Evolutionary conservation across 768 basidiomycete genomes (phyloP), one percentile per base, ranked within the genome.

Genomic region (Lentinus tigrinus): DNA sequence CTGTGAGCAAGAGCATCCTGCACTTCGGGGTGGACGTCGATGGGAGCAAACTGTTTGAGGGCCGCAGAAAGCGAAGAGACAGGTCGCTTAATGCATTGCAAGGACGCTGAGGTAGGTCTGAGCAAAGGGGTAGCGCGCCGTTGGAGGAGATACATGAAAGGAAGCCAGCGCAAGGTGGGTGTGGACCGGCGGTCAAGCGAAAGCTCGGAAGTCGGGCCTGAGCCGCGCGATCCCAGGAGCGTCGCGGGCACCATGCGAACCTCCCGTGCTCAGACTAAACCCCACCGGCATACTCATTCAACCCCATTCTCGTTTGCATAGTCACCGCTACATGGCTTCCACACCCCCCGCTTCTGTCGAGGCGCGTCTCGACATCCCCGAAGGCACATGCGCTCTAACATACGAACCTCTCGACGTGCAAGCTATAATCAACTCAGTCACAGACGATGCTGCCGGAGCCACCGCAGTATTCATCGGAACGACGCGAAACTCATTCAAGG

Each of bases 1-100:
- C 78, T 75, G 40, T 78, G 74, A 4, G 79, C 76, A 21, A 96
- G 78, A 3, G 95, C 95, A 54, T 95, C 82, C 61, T 88, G 76
- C 31, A 98, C 87, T 70, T 98, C 95, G 9, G 90, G 88, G 52
- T 88, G 87, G 31, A 93, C 69, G 70, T 93, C 91, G 11, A 93
- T 63, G 23, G 72, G 72, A 13, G 66, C 63, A 4, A 62, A 63
- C 16, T 58, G 64, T 39, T 67, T 63, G 6, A 68, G 60, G 2
- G 61, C 63, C 4, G 58, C 59, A 21, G 62, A 49, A 10, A 72
- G 60, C 17, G 68, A 65, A 11, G 63, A 57, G 8, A 61, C 55
- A 3, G 40, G 55, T 17, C 58, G 52, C 24, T 19, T 47, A 5
- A 46, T 23, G 39, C 58, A 47, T 46, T 50, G 47, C 24, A 52